These are phyloP conservation scores for Rhizopus sp. DNA, from an alignment of 371 early-diverging fungal species.

Conservation along the genomic window DNA sequence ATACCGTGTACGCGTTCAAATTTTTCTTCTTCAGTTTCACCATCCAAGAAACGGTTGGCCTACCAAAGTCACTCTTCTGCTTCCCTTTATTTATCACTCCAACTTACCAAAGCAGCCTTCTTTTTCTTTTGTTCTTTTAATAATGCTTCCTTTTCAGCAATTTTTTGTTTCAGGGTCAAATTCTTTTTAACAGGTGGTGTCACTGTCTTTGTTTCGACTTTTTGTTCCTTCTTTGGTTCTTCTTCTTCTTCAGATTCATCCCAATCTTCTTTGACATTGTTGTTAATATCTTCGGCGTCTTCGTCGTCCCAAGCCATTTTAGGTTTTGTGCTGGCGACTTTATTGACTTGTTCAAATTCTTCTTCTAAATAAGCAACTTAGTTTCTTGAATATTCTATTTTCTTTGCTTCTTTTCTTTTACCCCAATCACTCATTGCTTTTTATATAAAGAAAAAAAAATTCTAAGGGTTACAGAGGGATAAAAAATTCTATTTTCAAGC, in stretches of 20 bases:
- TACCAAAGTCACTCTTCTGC: constrained; percentile 44
- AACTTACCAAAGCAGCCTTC: constrained; percentile 46
- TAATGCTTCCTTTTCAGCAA: constrained; percentile 61
- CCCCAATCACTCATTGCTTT: constrained; percentile 71
- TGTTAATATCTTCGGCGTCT: constrained; percentile 63
- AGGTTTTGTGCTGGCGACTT: constrained; percentile 43
- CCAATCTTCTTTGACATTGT: constrained; percentile 70
- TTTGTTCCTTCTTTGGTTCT: neutral
- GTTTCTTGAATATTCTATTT: neutral
- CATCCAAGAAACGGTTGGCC: constrained; percentile 37
- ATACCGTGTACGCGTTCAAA: constrained; percentile 63
- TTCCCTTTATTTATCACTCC: constrained; percentile 26
- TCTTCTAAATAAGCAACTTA: constrained; percentile 28
- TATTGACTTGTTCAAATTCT: constrained; percentile 37
- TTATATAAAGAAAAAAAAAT: constrained; percentile 1
- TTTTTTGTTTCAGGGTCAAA: constrained; percentile 59
- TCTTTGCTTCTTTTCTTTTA: constrained; percentile 31
- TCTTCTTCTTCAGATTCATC: constrained; percentile 70
- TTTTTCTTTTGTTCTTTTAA: constrained; percentile 37
- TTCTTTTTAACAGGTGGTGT: constrained; percentile 28
- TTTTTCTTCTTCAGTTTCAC: constrained; percentile 72
- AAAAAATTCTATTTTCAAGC: neutral
- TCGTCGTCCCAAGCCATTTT: constrained; percentile 78
- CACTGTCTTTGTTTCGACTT: constrained; percentile 38
- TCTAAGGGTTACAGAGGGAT: neutral